These are phyloP conservation scores for Massariosphaeria phaeospora DNA, from an alignment of 495 filamentous ascomycete genomes.

Conservation along the genomic window DNA sequence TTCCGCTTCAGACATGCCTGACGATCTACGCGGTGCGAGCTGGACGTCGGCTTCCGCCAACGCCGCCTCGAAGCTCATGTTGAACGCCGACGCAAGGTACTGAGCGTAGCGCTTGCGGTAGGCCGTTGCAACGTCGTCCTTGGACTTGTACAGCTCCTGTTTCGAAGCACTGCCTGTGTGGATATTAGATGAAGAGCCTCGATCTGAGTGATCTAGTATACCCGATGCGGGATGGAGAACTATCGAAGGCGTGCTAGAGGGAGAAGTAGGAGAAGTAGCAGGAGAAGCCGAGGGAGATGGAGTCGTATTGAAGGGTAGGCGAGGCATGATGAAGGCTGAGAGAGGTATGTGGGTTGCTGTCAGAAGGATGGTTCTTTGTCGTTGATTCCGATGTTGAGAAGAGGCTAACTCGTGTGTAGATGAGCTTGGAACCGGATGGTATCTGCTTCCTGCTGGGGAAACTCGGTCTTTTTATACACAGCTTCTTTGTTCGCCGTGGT, in stretches of 20 bases:
- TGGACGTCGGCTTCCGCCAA: constrained; percentile 25
- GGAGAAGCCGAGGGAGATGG: constrained; percentile 28
- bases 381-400: background rate
- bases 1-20: constrained; percentile 27
- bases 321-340: constrained; percentile 23
- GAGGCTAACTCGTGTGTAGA: background rate
- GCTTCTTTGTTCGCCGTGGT: background rate
- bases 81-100: constrained; percentile 33
- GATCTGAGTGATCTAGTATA: constrained; percentile 26
- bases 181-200: constrained; percentile 23
- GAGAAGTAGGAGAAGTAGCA: constrained; percentile 16
- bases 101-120: constrained; percentile 32
- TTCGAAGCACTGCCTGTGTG: constrained; percentile 19
- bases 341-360: background rate
- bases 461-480: constrained; percentile 12
- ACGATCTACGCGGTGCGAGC: constrained; percentile 29
- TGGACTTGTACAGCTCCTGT: constrained; percentile 24
- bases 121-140: constrained; percentile 17
- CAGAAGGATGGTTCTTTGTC: constrained; percentile 7
- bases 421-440: constrained; percentile 1
- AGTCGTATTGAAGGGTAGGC: constrained; percentile 26
- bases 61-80: constrained; percentile 30
- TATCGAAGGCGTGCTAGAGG: constrained; percentile 29
- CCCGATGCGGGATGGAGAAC: constrained; percentile 30
- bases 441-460: background rate